Percentiles rank a stretch among this genome's conserved stretches.
Evolutionary conservation across 202 grass and related monocot species (phyloP).

Genomic region (Tripidium arundinaceum): DNA sequence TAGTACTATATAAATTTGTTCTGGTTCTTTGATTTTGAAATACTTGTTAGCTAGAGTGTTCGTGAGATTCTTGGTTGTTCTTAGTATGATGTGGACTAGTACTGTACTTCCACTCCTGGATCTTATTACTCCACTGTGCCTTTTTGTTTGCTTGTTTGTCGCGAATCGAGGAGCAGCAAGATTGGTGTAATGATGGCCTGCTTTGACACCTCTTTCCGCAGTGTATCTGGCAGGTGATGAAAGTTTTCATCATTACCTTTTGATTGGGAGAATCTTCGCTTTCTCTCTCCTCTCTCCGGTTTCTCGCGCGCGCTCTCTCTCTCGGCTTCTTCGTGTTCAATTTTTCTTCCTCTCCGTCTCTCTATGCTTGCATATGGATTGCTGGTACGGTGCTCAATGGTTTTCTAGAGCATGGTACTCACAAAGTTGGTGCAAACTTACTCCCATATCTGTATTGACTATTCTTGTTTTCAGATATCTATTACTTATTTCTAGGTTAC

Average conservation of each 20-base stretch:
- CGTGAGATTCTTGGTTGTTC: background rate
- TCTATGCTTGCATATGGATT: background rate
- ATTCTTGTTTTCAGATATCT: background rate
- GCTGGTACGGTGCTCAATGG: background rate
- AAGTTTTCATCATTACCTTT: conserved; percentile 72
- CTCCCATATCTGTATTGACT: background rate
- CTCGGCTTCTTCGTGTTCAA: background rate
- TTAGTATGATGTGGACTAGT: background rate
- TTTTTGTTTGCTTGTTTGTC: too few relatives aligned
- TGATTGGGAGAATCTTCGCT: conserved; percentile 48
- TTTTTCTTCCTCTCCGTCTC: background rate
- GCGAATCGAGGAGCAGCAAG: too few relatives aligned
- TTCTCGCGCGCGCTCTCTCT: background rate
- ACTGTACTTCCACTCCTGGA: background rate
- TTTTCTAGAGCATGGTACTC: background rate
- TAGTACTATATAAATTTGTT: background rate
- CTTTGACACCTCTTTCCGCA: background rate
- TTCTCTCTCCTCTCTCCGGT: conserved; percentile 26
- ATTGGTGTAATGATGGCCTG: background rate
- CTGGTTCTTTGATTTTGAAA: background rate
- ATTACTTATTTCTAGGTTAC: background rate
- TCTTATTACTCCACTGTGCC: conserved; percentile 10
- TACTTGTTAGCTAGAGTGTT: background rate
- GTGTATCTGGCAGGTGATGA: conserved; percentile 14
- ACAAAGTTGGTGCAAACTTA: background rate